Conservation (phyloP, 2,329 filamentous ascomycete species). For the Beauveria pseudobassiana region DNA sequence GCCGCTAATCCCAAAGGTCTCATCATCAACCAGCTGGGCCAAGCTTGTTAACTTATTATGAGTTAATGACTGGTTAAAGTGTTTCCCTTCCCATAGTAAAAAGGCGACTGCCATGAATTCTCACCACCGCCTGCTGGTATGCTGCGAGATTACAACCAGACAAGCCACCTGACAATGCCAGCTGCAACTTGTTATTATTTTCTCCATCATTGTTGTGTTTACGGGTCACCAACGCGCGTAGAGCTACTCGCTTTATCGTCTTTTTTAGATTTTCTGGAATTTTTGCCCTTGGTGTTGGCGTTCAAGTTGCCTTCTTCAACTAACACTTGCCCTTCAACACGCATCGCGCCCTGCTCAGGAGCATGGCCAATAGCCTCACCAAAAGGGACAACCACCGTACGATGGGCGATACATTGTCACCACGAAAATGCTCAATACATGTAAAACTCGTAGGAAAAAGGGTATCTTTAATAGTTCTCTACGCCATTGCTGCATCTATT, state of each 20-base stretch:
- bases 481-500: conserved; percentile 21
- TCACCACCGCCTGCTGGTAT: conserved; percentile 7
- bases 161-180: neutral
- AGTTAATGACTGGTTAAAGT: neutral
- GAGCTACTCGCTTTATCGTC: neutral
- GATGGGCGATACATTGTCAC: neutral
- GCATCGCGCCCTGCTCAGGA: conserved; percentile 3
- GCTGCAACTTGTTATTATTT: conserved; percentile 2
- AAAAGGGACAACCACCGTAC: neutral
- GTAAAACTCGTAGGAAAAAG: neutral
- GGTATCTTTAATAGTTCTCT: conserved; percentile 9
- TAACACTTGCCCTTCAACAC: neutral
- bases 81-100: neutral
- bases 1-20: neutral
- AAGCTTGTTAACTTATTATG: neutral
- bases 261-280: neutral
- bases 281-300: neutral
- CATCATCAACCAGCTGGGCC: neutral
- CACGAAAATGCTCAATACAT: neutral
- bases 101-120: neutral
- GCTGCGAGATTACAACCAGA: conserved; percentile 9
- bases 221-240: neutral
- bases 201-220: neutral
- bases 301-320: neutral
- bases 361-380: conserved; percentile 5